Conservation (phyloP, 805 yeast genomes). For the Metschnikowia bowlesiae region DNA sequence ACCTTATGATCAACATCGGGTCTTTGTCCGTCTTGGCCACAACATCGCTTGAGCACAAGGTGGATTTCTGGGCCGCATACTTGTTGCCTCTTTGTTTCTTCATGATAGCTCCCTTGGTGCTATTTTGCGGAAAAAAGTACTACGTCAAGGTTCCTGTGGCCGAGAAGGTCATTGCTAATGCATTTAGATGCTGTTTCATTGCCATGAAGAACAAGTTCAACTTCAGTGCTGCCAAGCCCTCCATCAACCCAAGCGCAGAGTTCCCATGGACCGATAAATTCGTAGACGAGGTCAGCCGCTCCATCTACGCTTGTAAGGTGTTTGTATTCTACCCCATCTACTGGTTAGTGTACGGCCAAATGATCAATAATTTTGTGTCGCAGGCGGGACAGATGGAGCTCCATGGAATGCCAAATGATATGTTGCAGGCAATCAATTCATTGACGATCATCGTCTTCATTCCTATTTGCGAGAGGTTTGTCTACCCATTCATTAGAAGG, state of each 20-base stretch:
- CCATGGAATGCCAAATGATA: conserved; percentile 16
- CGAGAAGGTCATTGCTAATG: conserved; percentile 10
- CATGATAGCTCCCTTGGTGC: conserved; percentile 7
- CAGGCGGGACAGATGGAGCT: conserved; percentile 17
- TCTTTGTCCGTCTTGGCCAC: conserved; percentile 13
- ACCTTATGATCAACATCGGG: conserved; percentile 16
- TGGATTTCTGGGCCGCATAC: conserved; percentile 15
- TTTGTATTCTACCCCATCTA: conserved; percentile 13
- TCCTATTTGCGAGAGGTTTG: conserved; percentile 10
- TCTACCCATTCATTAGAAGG: conserved; percentile 12
- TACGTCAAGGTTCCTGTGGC: conserved; percentile 12
- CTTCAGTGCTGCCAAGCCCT: conserved; percentile 13
- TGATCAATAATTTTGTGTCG: conserved; percentile 13
- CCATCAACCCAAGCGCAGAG: conserved; percentile 9
- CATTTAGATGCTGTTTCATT: conserved; percentile 8
- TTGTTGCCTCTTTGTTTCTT: conserved; percentile 13
- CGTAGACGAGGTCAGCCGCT: conserved; percentile 13
- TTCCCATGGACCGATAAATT: conserved; percentile 14
- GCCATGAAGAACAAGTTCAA: conserved; percentile 10
- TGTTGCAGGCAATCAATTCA: conserved; percentile 12
- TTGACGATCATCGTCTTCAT: conserved; percentile 11
- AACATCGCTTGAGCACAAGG: conserved; percentile 10
- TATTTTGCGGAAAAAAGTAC: conserved; percentile 9
- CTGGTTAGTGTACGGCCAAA: conserved; percentile 17
- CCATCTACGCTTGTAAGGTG: conserved; percentile 14